Conservation (phyloP, 148 eudicot species). For the Vaccinium darrowii region DNA sequence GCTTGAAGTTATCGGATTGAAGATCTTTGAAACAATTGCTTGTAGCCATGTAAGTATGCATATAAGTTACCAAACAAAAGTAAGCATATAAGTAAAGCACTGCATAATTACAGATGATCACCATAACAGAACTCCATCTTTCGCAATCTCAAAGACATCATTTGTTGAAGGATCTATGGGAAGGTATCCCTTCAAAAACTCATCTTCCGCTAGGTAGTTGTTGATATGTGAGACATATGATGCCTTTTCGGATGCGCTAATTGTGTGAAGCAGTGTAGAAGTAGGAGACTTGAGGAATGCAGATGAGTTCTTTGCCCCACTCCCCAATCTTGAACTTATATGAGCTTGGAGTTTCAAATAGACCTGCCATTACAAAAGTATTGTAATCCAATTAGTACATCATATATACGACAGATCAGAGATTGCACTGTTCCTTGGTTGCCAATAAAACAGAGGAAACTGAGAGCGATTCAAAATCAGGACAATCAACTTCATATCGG, state of each 20-base stretch:
- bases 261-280: slow-evolving; percentile 95
- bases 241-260: slow-evolving; percentile 96
- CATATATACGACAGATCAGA: not conserved
- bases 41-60: not conserved
- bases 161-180: slow-evolving; percentile 90
- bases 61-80: no score
- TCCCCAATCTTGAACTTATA: slow-evolving; percentile 71
- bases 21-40: not conserved
- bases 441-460: not conserved
- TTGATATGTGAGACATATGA: slow-evolving; percentile 93
- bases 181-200: slow-evolving; percentile 74
- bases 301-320: slow-evolving; percentile 81
- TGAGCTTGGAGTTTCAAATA: slow-evolving; percentile 82
- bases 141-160: slow-evolving; percentile 91
- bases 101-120: slow-evolving; percentile 30
- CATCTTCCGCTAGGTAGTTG: slow-evolving; percentile 82
- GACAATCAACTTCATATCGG: not conserved
- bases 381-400: not conserved
- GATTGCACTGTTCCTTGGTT: slow-evolving; percentile 3
- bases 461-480: not conserved
- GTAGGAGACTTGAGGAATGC: slow-evolving; percentile 93
- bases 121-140: slow-evolving; percentile 98
- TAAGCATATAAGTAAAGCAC: not conserved
- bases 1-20: slow-evolving; percentile 8
- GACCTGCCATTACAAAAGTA: slow-evolving; percentile 47